Conservation (phyloP, 768 basidiomycete genomes). For the Hericium erinaceus region DNA sequence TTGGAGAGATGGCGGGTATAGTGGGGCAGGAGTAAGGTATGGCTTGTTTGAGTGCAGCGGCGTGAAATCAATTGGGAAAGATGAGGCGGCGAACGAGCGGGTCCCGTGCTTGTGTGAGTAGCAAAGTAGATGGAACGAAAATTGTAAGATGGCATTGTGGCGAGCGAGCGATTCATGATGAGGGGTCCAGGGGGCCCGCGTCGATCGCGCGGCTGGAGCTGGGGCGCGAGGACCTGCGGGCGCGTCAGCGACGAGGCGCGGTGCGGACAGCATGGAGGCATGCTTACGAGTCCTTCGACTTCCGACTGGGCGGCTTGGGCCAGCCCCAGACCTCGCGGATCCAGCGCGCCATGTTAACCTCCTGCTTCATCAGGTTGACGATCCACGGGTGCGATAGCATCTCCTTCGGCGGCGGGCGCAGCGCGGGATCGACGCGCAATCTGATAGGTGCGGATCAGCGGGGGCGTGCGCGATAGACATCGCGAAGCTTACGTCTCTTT, state of each 20-base stretch:
- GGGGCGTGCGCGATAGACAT: too few species aligned
- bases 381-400: constrained; percentile 86
- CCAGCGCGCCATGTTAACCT: constrained; percentile 87
- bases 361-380: constrained; percentile 61
- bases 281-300: constrained; percentile 21
- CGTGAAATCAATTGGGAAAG: background rate
- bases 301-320: constrained; percentile 33
- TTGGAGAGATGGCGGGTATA: background rate
- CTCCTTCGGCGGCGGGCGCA: constrained; percentile 74
- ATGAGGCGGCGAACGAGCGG: too few species aligned
- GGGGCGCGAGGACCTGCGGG: background rate
- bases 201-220: constrained; percentile 19
- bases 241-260: background rate
- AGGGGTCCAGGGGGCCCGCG: background rate
- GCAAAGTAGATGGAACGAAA: background rate
- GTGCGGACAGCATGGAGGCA: background rate
- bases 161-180: background rate
- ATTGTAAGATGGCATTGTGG: background rate
- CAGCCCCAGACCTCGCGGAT: constrained; percentile 80
- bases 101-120: background rate
- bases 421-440: constrained; percentile 56
- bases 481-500: constrained; percentile 56
- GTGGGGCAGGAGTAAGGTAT: background rate
- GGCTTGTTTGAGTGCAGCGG: background rate
- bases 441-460: constrained; percentile 25